Evolutionary conservation across 352 stramenopile species (phyloP).

Genomic region (Globisporangium okanoganense): DNA sequence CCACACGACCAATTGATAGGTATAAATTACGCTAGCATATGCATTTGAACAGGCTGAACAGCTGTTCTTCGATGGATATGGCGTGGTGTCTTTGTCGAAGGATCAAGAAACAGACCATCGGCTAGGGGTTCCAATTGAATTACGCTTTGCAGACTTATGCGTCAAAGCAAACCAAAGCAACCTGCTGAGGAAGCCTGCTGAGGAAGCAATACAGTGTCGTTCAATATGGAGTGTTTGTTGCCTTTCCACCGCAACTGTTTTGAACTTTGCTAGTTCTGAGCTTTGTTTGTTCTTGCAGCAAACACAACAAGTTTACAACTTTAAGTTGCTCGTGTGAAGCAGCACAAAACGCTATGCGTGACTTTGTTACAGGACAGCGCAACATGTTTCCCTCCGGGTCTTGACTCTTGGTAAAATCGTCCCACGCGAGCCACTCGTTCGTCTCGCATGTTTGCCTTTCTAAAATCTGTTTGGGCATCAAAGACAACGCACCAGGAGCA

Average conservation of each 20-base stretch:
- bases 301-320: not conserved
- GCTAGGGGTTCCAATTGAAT: too few species aligned
- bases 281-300: too few species aligned
- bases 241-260: too few species aligned
- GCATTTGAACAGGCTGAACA: not conserved
- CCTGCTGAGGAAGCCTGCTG: too few species aligned
- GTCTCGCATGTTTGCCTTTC: not conserved
- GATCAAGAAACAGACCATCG: too few species aligned
- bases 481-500: not conserved
- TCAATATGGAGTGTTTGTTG: too few species aligned
- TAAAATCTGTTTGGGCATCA: not conserved
- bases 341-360: not conserved
- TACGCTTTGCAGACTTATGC: too few species aligned
- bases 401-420: not conserved
- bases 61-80: not conserved
- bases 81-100: conserved; percentile 8
- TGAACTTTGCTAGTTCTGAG: too few species aligned
- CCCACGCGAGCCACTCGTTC: not conserved
- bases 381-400: not conserved
- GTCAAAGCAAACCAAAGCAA: too few species aligned
- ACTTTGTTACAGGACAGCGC: conserved; percentile 9
- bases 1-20: rapidly evolving
- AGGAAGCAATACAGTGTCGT: too few species aligned
- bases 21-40: not conserved
- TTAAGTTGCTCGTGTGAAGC: not conserved